These are phyloP conservation scores for Austroboletus eburneus DNA, from an alignment of 768 basidiomycete species.

Conservation along the genomic window DNA sequence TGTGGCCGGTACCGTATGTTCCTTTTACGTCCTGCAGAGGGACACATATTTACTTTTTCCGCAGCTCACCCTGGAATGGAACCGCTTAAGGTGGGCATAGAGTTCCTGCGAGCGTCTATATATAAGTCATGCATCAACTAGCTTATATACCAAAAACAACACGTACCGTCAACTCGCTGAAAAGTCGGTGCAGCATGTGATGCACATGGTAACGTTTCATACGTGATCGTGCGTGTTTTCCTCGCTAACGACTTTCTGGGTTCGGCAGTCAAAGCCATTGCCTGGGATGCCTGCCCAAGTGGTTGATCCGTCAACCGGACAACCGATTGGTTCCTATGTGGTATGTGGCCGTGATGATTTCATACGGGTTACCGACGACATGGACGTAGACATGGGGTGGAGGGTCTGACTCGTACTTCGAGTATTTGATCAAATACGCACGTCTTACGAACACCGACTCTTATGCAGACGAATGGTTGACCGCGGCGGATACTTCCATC, in stretches of 20 bases:
- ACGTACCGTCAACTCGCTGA: conserved; percentile 55
- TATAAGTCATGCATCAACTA: conserved; percentile 2
- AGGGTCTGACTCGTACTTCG: conserved; percentile 73
- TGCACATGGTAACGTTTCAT: conserved; percentile 31
- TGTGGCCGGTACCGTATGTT: conserved; percentile 42
- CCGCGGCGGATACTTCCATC: conserved; percentile 71
- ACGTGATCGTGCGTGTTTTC: not conserved
- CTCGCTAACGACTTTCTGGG: not conserved
- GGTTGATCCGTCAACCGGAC: conserved; percentile 51
- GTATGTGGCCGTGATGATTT: conserved; percentile 29
- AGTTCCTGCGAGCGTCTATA: not conserved
- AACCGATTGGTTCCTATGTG: conserved; percentile 52
- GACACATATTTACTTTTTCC: too few species aligned
- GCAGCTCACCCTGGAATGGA: conserved; percentile 60
- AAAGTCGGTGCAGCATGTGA: conserved; percentile 51
- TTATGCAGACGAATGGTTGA: conserved; percentile 65
- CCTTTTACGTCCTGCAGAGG: not conserved
- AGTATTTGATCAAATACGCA: conserved; percentile 70
- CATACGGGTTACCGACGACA: not conserved
- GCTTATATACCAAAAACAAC: conserved; percentile 52
- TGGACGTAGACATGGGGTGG: conserved; percentile 60
- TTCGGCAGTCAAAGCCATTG: conserved; percentile 16
- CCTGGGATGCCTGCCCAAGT: conserved; percentile 54
- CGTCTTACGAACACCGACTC: conserved; percentile 62
- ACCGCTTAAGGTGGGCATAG: conserved; percentile 36